Evolutionary conservation across 495 filamentous ascomycete species (phyloP), one percentile per base, ranked within the genome.

Genomic region (Penicillium simplicissimum): DNA sequence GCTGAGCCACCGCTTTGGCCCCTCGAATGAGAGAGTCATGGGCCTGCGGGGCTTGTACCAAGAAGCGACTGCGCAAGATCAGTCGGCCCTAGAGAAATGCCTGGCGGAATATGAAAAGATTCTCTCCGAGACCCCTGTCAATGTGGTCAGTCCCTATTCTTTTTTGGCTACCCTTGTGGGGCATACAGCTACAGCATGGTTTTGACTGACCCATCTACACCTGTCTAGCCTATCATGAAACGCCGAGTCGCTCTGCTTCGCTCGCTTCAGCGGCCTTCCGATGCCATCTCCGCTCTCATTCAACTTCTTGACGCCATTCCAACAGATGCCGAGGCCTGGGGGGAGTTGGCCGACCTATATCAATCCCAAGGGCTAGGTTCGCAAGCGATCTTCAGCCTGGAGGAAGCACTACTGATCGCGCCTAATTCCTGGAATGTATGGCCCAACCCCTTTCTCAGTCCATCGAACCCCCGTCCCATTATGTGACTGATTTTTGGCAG

Each of bases 341-440:
- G 91, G 55, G 95, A 98, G 78, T 81, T 98, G 65, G 83, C 90
- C 35, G 90, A 94, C 65, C 74, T 97, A 35, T 98, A 98, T 72
- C 77, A 92, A 48, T 76, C 81, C 1, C 88, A 92, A 67, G 90
- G 89, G 7, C 74, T 91, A 67, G 90, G 88, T 65, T 72, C 84
- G 21, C 94, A 97, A 71, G 92, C 93, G 36, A 85, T 94, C 49
- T 98, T 88, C 73, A 88, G 93, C 63, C 77, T 96, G 38, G 96
- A 98, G 69, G 95, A 98, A 71, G 91, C 95, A 42, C 71, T 98
- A 35, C 76, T 98, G 37, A 81, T 96, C 60, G 84, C 86, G n/a
- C 94, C 95, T 10, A 93, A 96, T 79, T 90, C 95, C 31, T 98
- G 96, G 91, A 97, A 92, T 81, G 92, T 95, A 74, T 66, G 89